Evolutionary conservation across 2,329 filamentous ascomycete genomes (phyloP).

Genomic region (Aspergillus puulaauensis): DNA sequence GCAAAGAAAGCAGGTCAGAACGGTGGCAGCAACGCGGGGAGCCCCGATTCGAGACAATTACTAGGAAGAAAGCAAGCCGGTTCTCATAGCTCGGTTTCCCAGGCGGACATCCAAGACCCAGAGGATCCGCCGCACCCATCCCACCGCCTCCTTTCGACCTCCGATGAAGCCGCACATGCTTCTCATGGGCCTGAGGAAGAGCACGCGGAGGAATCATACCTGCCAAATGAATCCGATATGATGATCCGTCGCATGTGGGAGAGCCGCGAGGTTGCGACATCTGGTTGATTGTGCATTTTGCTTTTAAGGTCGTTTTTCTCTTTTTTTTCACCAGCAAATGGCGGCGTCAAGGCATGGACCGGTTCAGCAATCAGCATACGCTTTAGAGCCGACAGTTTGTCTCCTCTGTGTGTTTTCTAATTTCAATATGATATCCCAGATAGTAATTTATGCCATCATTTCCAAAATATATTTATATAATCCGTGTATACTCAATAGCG

Average conservation of each 20-base stretch:
- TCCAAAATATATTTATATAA: not conserved
- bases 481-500: not conserved
- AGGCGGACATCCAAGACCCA: conserved; percentile 31
- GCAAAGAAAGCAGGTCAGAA: conserved; percentile 20
- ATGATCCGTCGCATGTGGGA: conserved; percentile 47
- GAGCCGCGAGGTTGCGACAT: conserved; percentile 40
- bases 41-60: conserved; percentile 24
- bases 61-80: conserved; percentile 22
- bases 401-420: not conserved
- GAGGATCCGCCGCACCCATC: conserved; percentile 36
- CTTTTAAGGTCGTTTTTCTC: not conserved
- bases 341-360: not conserved
- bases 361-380: not conserved
- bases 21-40: conserved; percentile 22
- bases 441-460: not conserved
- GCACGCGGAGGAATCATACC: conserved; percentile 22
- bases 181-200: conserved; percentile 21
- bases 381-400: not conserved
- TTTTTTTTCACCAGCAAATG: not conserved
- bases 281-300: conserved; percentile 24
- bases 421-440: conserved; percentile 1
- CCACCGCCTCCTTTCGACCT: conserved; percentile 35
- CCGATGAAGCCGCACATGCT: conserved; percentile 30
- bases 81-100: conserved; percentile 25
- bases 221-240: conserved; percentile 34